Base-by-base conservation (phyloP, 495 filamentous ascomycete genomes). In the Cercophora samala region DNA sequence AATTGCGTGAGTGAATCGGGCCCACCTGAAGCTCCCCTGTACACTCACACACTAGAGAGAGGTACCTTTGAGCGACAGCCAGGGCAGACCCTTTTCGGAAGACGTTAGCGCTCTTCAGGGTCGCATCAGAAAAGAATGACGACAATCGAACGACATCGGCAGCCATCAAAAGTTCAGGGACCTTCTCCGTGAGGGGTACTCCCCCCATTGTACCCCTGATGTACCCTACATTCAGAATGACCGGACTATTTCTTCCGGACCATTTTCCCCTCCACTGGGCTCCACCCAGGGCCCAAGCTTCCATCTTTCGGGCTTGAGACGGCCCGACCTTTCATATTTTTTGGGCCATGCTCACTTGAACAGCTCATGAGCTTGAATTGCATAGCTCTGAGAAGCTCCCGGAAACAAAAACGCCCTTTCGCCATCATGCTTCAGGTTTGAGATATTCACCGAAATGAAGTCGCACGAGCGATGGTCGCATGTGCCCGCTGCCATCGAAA, bases 391-490 rank as follows among this genome's bases (percentile, higher is more conserved):
- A n/a, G n/a, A n/a, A n/a, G n/a, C n/a, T 46, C 17, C 26, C 29
- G 32, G 26, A 25, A 11, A 42, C 22, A 19, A 23, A 19, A 46
- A 62, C 60, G 29, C 60, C 60, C 60, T 6, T 22, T 62, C 32
- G 3, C 19, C 25, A n/a, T 1, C 26, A 62, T 62, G 24, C 29
- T 26, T 62, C 60, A 62, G 46, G n/a, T 29, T 3, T 37, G 26
- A 62, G 13, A 62, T 62, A 62, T 62, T 62, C 60, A 26, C 60
- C 60, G 60, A 46, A 62, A 62, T 46, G 32, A 62, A 19, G 60
- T 62, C 19, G 60, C 60, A 62, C 60, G 24, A 62, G 60, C 60
- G 60, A 62, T 62, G 60, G 60, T n/a, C 60, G 60, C 60, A 5
- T 13, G 25, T 29, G 26, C 60, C n/a, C 21, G 24, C 26, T 62